Conservation (phyloP, 2,329 filamentous ascomycete species). For the Clarireedia hainanense region DNA sequence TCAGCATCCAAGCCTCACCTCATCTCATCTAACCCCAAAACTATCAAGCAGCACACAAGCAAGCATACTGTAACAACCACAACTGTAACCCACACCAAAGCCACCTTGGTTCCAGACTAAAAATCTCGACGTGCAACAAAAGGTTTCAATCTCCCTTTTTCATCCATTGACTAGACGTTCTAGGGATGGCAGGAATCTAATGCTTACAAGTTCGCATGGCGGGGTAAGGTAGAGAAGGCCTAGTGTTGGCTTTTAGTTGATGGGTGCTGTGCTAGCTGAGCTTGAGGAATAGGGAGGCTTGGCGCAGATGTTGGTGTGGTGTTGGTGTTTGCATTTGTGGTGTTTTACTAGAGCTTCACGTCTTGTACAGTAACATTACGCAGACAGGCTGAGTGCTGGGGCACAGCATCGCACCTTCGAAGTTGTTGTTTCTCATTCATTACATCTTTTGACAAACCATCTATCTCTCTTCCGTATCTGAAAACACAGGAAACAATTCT, state of each 20-base stretch:
- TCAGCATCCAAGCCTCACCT: background rate
- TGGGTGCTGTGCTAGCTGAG: background rate
- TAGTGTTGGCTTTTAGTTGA: background rate
- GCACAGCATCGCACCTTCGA: no score
- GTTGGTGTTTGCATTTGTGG: background rate
- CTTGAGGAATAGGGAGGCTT: background rate
- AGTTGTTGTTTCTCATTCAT: no score
- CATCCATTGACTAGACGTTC: background rate
- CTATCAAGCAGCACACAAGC: no score
- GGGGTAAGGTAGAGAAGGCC: background rate
- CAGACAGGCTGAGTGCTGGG: no score
- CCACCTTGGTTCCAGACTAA: slow-evolving; percentile 1
- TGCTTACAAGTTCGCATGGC: background rate
- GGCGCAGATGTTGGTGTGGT: background rate
- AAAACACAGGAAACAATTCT: no score
- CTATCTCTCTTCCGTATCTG: no score
- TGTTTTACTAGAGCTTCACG: no score
- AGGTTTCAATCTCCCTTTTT: background rate
- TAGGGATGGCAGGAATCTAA: background rate
- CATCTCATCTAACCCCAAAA: background rate
- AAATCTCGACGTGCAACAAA: slow-evolving; percentile 7
- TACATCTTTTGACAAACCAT: no score
- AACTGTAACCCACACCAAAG: background rate
- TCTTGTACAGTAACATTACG: no score
- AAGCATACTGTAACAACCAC: background rate